A percentile compares a stretch with the other conserved stretches of the same genome.
Evolutionary conservation across 352 stramenopile genomes (phyloP).

Genomic region (Phytophthora cactorum): DNA sequence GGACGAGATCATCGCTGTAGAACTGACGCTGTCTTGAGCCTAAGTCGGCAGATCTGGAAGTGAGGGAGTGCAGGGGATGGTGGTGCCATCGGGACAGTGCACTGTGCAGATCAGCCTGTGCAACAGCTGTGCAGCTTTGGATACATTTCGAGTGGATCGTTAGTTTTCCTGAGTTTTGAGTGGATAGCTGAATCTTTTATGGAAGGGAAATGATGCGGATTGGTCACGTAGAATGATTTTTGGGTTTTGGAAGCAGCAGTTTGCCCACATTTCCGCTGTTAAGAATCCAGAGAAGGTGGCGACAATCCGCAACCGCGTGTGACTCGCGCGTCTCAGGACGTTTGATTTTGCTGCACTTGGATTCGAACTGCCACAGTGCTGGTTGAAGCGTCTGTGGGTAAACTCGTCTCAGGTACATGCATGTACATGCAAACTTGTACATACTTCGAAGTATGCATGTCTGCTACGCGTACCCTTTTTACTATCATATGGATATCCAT

Average conservation of each 20-base stretch:
- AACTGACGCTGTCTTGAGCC: neutral
- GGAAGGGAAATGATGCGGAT: constrained; percentile 2
- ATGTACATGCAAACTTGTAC: too few species aligned
- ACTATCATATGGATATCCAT: too few species aligned
- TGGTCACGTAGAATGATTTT: constrained; percentile 7
- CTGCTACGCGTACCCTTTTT: too few species aligned
- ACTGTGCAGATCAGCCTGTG: constrained; percentile 15
- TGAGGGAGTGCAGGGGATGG: constrained; percentile 11
- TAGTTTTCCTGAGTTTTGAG: neutral
- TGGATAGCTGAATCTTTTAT: constrained; percentile 7
- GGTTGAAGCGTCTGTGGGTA: neutral
- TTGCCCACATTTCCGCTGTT: neutral
- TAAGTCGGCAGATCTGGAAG: constrained; percentile 17
- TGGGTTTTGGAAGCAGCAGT: neutral
- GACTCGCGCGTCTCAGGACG: constrained; percentile 15
- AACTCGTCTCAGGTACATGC: neutral
- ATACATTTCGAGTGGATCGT: neutral
- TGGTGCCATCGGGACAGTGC: neutral
- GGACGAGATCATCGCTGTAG: constrained; percentile 4
- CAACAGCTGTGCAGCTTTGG: neutral
- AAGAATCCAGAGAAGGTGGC: constrained; percentile 17
- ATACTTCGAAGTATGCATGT: too few species aligned
- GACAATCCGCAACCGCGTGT: constrained; percentile 22
- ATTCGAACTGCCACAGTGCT: too few species aligned
- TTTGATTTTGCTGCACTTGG: constrained; percentile 1